Evolutionary conservation across 2,329 filamentous ascomycete genomes (phyloP).

Genomic region (Ceratocystis albifundus): DNA sequence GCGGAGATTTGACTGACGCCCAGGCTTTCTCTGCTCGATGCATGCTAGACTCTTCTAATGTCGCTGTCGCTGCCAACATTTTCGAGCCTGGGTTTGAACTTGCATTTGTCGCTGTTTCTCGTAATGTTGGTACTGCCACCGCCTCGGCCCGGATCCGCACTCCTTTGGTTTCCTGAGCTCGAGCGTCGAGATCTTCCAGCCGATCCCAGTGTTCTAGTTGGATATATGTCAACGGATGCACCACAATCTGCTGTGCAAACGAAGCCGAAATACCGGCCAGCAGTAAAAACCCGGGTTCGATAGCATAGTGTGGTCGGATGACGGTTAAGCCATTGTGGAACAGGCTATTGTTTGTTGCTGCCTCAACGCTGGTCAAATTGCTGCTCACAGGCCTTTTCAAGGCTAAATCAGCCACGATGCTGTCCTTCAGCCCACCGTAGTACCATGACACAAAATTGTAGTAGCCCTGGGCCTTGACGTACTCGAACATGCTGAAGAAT

Average conservation of each 20-base stretch:
- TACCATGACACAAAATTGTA: constrained; percentile 60
- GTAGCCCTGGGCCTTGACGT: constrained; percentile 59
- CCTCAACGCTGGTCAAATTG: constrained; percentile 34
- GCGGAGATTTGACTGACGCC: not conserved
- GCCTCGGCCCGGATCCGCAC: constrained; percentile 26
- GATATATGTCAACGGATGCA: constrained; percentile 60
- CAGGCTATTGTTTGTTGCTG: not conserved
- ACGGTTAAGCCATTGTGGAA: constrained; percentile 31
- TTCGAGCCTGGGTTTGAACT: too few relatives aligned
- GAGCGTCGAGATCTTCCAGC: constrained; percentile 58
- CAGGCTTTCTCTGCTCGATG: not conserved
- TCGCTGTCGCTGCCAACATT: constrained; percentile 24
- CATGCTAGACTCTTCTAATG: not conserved
- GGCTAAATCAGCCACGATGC: constrained; percentile 35
- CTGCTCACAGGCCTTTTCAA: constrained; percentile 11
- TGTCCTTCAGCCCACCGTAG: constrained; percentile 48
- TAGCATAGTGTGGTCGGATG: constrained; percentile 62
- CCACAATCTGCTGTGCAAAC: constrained; percentile 53
- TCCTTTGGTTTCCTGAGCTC: constrained; percentile 31
- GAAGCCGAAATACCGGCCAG: constrained; percentile 58
- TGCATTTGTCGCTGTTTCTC: constrained; percentile 26
- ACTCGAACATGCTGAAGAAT: constrained; percentile 68
- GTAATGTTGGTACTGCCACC: constrained; percentile 27
- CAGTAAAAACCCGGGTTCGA: constrained; percentile 62
- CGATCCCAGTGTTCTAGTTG: constrained; percentile 63